A percentile compares a stretch with the other conserved stretches of the same genome.
phyloP scores from a whole-genome alignment of 2,329 filamentous ascomycete genomes.

The Fusarium tricinctum region DNA sequence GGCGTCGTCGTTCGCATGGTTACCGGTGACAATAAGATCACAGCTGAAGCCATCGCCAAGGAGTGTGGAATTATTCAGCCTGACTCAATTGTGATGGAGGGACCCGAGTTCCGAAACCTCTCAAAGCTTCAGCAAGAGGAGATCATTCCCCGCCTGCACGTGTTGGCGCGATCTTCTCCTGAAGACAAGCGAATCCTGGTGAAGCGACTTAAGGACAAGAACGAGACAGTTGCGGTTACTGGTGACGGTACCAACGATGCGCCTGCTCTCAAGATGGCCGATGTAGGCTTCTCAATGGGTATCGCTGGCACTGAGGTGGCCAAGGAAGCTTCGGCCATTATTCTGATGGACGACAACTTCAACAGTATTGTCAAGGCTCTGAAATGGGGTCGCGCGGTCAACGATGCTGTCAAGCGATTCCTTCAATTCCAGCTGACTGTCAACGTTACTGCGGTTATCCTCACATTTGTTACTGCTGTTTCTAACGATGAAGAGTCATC shows the following conservation, averaged over 20 bases:
- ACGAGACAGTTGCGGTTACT: constrained; percentile 85
- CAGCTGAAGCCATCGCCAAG: constrained; percentile 81
- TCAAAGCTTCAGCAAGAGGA: constrained; percentile 74
- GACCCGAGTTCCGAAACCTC: constrained; percentile 81
- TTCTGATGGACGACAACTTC: constrained; percentile 91
- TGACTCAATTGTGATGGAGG: constrained; percentile 81
- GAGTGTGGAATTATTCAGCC: constrained; percentile 82
- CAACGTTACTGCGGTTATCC: constrained; percentile 89
- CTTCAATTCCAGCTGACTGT: constrained; percentile 85
- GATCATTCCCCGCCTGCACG: constrained; percentile 77
- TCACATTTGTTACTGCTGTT: constrained; percentile 91
- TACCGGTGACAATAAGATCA: constrained; percentile 85
- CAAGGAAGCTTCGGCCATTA: constrained; percentile 87
- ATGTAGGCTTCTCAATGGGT: constrained; percentile 89
- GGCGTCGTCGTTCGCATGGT: constrained; percentile 89
- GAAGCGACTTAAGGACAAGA: constrained; percentile 76
- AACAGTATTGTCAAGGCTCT: constrained; percentile 87
- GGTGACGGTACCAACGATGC: constrained; percentile 89
- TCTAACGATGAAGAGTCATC: constrained; percentile 76
- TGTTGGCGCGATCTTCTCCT: constrained; percentile 80
- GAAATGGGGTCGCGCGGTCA: constrained; percentile 83
- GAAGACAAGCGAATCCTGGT: constrained; percentile 83
- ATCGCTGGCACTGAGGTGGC: constrained; percentile 87
- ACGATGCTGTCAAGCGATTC: constrained; percentile 83
- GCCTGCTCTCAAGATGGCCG: constrained; percentile 82